Conservation (phyloP, 768 basidiomycete genomes). For the Mycena vulgaris region DNA sequence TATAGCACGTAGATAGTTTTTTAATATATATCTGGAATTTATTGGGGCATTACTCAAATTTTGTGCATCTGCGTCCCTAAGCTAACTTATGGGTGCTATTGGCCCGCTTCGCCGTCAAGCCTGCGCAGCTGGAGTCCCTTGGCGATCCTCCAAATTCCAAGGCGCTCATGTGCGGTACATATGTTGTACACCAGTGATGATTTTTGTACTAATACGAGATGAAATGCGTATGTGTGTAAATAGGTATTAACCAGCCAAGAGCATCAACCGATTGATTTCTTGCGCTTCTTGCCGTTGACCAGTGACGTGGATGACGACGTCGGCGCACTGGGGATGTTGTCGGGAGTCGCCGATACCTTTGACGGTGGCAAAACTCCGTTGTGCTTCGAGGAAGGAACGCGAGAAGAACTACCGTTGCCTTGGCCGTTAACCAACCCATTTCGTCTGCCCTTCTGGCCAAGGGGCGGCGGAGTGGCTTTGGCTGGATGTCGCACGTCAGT, state of each 20-base stretch:
- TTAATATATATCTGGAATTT: conserved; percentile 26
- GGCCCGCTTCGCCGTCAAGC: no score
- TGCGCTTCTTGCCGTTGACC: conserved; percentile 68
- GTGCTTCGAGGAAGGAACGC: conserved; percentile 21
- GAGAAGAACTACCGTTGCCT: conserved; percentile 27
- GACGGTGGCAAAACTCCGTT: conserved; percentile 19
- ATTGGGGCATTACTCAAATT: not conserved
- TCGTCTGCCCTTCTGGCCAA: conserved; percentile 7
- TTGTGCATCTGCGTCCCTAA: no score
- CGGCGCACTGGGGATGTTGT: not conserved
- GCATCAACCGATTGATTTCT: conserved; percentile 59
- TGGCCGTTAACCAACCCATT: conserved; percentile 31
- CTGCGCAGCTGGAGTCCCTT: no score
- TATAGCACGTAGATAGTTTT: conserved; percentile 36
- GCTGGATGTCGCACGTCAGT: conserved; percentile 24
- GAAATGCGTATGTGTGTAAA: conserved; percentile 7
- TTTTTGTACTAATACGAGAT: conserved; percentile 3
- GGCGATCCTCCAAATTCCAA: no score
- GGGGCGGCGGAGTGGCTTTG: conserved; percentile 23
- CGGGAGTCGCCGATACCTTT: conserved; percentile 31
- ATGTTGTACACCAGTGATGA: not conserved
- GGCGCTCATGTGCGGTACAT: not conserved
- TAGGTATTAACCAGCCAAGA: no score
- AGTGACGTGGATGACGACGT: conserved; percentile 41
- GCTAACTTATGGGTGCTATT: no score